Conservation (phyloP, 768 basidiomycete species). For the Leucocoprinus sp. region DNA sequence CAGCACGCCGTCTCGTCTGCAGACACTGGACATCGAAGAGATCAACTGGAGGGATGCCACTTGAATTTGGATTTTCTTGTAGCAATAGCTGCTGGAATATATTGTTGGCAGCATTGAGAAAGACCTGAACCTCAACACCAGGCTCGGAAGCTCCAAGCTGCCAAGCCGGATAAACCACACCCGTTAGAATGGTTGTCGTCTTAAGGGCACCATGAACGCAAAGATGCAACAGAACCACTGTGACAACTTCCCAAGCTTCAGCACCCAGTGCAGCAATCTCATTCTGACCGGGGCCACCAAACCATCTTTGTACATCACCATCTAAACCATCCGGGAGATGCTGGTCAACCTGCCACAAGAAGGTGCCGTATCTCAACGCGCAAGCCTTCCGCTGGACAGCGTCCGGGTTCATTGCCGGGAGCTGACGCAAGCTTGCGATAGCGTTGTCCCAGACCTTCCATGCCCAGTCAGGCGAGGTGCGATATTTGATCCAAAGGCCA, state of each 20-base stretch:
- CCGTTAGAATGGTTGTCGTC: slow-evolving; percentile 64
- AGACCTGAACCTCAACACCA: slow-evolving; percentile 32
- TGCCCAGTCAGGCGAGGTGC: slow-evolving; percentile 64
- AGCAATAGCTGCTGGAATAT: slow-evolving; percentile 57
- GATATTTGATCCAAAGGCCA: slow-evolving; percentile 77
- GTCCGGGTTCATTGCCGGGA: slow-evolving; percentile 49
- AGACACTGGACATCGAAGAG: slow-evolving; percentile 63
- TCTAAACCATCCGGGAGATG: slow-evolving; percentile 72
- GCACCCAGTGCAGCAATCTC: slow-evolving; percentile 50
- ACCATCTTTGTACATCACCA: slow-evolving; percentile 63
- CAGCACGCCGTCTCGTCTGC: slow-evolving; percentile 57
- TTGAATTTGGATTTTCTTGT: slow-evolving; percentile 35
- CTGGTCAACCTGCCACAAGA: slow-evolving; percentile 67
- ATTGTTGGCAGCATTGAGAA: slow-evolving; percentile 54
- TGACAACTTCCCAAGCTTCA: slow-evolving; percentile 63
- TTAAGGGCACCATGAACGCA: slow-evolving; percentile 59
- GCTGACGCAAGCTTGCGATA: slow-evolving; percentile 63
- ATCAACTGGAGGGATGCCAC: slow-evolving; percentile 33
- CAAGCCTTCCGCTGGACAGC: slow-evolving; percentile 36
- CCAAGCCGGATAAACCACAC: slow-evolving; percentile 79
- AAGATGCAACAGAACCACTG: slow-evolving; percentile 54
- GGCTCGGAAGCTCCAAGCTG: slow-evolving; percentile 38
- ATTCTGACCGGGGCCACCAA: slow-evolving; percentile 55
- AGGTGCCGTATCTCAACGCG: slow-evolving; percentile 59
- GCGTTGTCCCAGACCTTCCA: slow-evolving; percentile 84